Conservation (phyloP, 2,329 filamentous ascomycete genomes). For the Ascochyta pisi region DNA sequence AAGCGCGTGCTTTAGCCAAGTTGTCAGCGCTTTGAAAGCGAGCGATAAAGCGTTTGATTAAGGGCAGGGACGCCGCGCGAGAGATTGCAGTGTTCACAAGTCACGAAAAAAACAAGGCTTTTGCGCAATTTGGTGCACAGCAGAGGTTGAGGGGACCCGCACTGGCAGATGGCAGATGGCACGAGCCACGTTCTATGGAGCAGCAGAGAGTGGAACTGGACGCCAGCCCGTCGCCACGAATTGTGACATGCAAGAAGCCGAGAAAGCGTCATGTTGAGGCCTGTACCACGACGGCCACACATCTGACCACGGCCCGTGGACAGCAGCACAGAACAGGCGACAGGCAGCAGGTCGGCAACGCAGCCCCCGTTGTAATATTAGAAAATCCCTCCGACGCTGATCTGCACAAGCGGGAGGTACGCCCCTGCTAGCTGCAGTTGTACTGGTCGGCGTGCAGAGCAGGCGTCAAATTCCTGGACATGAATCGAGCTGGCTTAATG, state of each 20-base stretch:
- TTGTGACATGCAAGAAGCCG: constrained; percentile 3
- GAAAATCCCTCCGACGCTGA: constrained; percentile 31
- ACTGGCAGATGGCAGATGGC: constrained; percentile 17
- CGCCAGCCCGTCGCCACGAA: constrained; percentile 2
- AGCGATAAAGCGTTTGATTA: constrained; percentile 20
- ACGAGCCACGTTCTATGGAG: constrained; percentile 18
- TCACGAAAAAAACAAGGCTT: constrained; percentile 29
- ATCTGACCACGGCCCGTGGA: constrained; percentile 21
- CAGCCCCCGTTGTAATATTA: constrained; percentile 21
- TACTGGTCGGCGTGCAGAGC: constrained; percentile 24
- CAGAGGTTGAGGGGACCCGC: constrained; percentile 13
- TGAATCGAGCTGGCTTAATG: constrained; percentile 13
- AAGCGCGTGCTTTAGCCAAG: constrained; percentile 17
- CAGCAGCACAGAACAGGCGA: constrained; percentile 8
- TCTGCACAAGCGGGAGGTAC: constrained; percentile 32
- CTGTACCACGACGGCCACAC: constrained; percentile 13
- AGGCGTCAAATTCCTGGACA: constrained; percentile 18
- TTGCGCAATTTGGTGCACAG: constrained; percentile 21
- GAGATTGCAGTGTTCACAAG: constrained; percentile 33
- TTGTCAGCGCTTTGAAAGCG: constrained; percentile 16
- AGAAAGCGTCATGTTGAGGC: constrained; percentile 20
- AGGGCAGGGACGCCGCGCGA: constrained; percentile 17
- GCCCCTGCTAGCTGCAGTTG: constrained; percentile 37
- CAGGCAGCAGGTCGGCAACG: constrained; percentile 11
- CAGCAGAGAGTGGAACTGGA: not conserved